These are phyloP conservation scores for Anthostomella pinea DNA, from an alignment of 2,329 filamentous ascomycete genomes.

Conservation along the genomic window DNA sequence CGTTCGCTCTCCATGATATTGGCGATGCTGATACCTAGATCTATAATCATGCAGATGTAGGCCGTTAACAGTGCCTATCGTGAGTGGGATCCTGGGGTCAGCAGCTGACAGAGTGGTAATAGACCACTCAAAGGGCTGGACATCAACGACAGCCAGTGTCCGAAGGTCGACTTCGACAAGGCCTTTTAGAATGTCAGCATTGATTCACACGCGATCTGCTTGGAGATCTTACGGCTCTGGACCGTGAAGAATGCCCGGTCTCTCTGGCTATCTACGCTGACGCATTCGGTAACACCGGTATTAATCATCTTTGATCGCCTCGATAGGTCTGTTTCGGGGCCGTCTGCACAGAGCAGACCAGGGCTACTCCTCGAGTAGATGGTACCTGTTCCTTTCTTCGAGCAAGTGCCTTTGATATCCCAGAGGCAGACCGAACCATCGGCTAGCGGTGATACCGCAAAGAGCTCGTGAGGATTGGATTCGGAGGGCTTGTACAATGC, in stretches of 20 bases:
- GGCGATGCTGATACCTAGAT: slow-evolving; percentile 32
- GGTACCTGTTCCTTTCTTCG: slow-evolving; percentile 52
- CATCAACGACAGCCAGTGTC: slow-evolving; percentile 66
- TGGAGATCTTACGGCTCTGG: slow-evolving; percentile 56
- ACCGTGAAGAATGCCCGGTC: slow-evolving; percentile 77
- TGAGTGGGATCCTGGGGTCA: slow-evolving; percentile 66
- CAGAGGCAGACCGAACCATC: slow-evolving; percentile 87
- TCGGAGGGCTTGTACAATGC: slow-evolving; percentile 60
- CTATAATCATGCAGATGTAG: slow-evolving; percentile 82
- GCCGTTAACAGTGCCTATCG: slow-evolving; percentile 77
- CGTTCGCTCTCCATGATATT: slow-evolving; percentile 37
- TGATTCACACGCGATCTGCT: not conserved
- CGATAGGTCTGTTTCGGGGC: slow-evolving; percentile 42
- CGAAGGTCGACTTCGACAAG: slow-evolving; percentile 80
- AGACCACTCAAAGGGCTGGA: slow-evolving; percentile 72
- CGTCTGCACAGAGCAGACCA: slow-evolving; percentile 63
- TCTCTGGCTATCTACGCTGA: slow-evolving; percentile 69
- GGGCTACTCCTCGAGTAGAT: slow-evolving; percentile 64
- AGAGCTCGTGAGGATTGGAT: slow-evolving; percentile 49
- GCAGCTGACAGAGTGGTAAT: slow-evolving; percentile 79
- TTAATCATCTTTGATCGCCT: slow-evolving; percentile 63
- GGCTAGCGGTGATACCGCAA: slow-evolving; percentile 74
- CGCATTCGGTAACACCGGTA: slow-evolving; percentile 73
- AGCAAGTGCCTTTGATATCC: slow-evolving; percentile 68
- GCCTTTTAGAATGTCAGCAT: slow-evolving; percentile 34